phyloP scores from a whole-genome alignment of 495 filamentous ascomycete species.

The Corynascus novoguineensis region DNA sequence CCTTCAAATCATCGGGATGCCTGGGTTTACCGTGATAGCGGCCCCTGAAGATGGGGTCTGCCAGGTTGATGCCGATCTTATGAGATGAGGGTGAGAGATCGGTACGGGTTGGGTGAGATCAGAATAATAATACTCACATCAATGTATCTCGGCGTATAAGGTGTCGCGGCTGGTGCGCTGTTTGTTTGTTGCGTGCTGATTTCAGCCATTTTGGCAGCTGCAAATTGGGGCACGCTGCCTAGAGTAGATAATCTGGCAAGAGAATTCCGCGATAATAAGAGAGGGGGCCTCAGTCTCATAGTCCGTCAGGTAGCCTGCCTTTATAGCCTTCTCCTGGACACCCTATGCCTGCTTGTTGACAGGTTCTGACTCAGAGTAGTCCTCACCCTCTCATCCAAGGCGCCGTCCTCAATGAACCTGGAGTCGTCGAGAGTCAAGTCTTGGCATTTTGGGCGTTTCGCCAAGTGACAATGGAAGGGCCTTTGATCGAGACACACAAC shows the following conservation, averaged over 20 bases:
- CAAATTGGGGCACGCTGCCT: not conserved
- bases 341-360: not conserved
- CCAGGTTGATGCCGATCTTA: constrained; percentile 89
- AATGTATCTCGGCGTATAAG: constrained; percentile 50
- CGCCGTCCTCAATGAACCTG: not conserved
- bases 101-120: constrained; percentile 2
- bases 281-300: constrained; percentile 15
- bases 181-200: constrained; percentile 7
- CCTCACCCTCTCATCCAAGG: not conserved
- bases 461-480: too few relatives aligned
- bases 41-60: constrained; percentile 80
- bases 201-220: constrained; percentile 19
- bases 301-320: not conserved
- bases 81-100: not conserved
- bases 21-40: constrained; percentile 74
- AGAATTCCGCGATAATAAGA: constrained; percentile 4
- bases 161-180: constrained; percentile 6
- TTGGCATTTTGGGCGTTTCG: not conserved
- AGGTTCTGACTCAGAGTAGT: constrained; percentile 6
- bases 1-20: constrained; percentile 72
- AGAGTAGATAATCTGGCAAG: constrained; percentile 11
- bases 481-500: too few relatives aligned
- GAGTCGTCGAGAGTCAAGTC: not conserved
- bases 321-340: not conserved
- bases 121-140: constrained; percentile 45